Percentiles rank a stretch among this genome's conserved stretches.
phyloP scores from a whole-genome alignment of 2,329 filamentous ascomycete species.

The Xylariaceae sp. region DNA sequence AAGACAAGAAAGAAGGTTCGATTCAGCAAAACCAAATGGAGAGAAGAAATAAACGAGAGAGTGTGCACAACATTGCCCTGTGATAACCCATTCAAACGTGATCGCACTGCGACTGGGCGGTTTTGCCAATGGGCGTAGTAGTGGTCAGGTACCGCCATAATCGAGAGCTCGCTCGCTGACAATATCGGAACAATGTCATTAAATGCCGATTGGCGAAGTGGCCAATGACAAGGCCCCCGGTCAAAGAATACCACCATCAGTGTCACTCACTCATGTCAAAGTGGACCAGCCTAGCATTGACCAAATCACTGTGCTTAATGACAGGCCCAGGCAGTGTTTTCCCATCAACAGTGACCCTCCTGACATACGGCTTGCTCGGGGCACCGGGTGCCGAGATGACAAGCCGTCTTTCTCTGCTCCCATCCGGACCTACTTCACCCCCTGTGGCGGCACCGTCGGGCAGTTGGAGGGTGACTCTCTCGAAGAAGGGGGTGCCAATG shows the following conservation, averaged over 20 bases:
- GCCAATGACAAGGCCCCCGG: slow-evolving; percentile 15
- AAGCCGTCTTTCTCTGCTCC: slow-evolving; percentile 25
- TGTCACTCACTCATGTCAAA: slow-evolving; percentile 43
- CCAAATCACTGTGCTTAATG: slow-evolving; percentile 36
- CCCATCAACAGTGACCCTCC: slow-evolving; percentile 37
- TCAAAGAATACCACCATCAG: slow-evolving; percentile 30
- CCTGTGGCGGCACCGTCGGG: slow-evolving; percentile 28
- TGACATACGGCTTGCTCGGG: slow-evolving; percentile 35
- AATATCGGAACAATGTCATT: neutral
- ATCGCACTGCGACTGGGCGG: too few species aligned
- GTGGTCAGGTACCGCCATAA: too few species aligned
- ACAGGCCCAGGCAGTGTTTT: slow-evolving; percentile 29
- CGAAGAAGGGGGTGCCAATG: slow-evolving; percentile 41
- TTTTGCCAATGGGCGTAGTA: too few species aligned
- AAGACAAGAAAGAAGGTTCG: too few species aligned
- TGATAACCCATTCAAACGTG: too few species aligned
- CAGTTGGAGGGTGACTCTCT: slow-evolving; percentile 36
- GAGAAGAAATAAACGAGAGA: too few species aligned
- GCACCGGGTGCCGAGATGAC: slow-evolving; percentile 38
- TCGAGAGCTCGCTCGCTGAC: too few species aligned
- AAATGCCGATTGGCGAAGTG: neutral
- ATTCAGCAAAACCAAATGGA: too few species aligned
- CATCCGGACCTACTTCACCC: slow-evolving; percentile 13
- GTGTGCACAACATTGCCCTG: too few species aligned
- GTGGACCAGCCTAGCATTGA: slow-evolving; percentile 34